Conservation (phyloP, 2,329 filamentous ascomycete genomes). For the Aspergillus ibericus region DNA sequence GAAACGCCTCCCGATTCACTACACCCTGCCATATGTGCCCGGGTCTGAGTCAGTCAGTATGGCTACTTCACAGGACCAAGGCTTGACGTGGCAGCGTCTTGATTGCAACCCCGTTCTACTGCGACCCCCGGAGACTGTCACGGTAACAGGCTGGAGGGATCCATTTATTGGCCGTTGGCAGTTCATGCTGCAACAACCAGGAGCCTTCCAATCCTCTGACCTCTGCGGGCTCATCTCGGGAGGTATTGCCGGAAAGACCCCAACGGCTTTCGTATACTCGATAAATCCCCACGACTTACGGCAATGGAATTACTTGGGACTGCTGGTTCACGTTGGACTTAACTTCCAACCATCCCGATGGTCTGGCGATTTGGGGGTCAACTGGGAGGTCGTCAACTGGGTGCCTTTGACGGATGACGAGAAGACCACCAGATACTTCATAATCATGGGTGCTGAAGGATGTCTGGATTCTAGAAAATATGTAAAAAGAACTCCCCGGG, state of each 20-base stretch:
- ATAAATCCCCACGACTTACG: constrained; percentile 42
- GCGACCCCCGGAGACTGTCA: constrained; percentile 32
- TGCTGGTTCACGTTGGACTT: constrained; percentile 43
- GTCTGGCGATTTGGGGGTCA: constrained; percentile 53
- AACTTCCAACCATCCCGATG: constrained; percentile 46
- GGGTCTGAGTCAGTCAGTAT: constrained; percentile 42
- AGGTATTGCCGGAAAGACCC: constrained; percentile 43
- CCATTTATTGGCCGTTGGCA: constrained; percentile 39
- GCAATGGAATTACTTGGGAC: constrained; percentile 49
- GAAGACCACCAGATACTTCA: constrained; percentile 37
- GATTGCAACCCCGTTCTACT: constrained; percentile 41
- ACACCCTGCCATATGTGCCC: constrained; percentile 38
- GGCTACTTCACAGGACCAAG: constrained; percentile 40
- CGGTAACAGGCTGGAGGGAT: constrained; percentile 47
- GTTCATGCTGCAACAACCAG: constrained; percentile 18
- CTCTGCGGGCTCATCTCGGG: constrained; percentile 54
- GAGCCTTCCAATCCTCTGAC: constrained; percentile 9
- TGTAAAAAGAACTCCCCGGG: constrained; percentile 29
- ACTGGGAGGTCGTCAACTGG: constrained; percentile 55
- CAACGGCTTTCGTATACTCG: constrained; percentile 51
- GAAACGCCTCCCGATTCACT: constrained; percentile 41
- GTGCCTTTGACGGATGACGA: constrained; percentile 41
- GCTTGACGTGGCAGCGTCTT: constrained; percentile 38
- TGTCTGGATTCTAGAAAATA: constrained; percentile 23
- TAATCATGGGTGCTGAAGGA: constrained; percentile 51